These are phyloP conservation scores for Diplocarpon rosae DNA, from an alignment of 2,329 filamentous ascomycete species.

Conservation along the genomic window DNA sequence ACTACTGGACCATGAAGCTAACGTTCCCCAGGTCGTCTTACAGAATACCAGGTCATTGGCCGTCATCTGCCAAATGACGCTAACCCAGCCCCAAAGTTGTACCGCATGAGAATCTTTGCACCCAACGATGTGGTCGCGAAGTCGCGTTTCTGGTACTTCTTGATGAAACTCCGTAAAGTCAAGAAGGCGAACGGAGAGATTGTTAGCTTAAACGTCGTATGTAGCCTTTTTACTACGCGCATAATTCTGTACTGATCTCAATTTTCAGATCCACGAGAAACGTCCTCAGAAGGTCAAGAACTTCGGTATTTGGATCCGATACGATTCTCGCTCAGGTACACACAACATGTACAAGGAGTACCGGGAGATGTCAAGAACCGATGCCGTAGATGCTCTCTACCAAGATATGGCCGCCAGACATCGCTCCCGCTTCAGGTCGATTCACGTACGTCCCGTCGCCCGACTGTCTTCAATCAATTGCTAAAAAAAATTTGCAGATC, in stretches of 20 bases:
- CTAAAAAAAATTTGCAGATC: conserved; percentile 49
- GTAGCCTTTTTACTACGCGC: conserved; percentile 28
- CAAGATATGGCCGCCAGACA: conserved; percentile 99
- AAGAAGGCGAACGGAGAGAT: conserved; percentile 99
- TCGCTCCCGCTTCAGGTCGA: conserved; percentile 93
- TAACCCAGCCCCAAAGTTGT: conserved; percentile 95
- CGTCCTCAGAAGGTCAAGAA: conserved; percentile 99
- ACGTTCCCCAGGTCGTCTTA: conserved; percentile 73
- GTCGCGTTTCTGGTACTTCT: conserved; percentile 99
- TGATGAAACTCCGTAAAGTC: conserved; percentile 98
- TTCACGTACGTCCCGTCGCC: conserved; percentile 71
- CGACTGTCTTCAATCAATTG: not conserved
- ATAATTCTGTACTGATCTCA: conserved; percentile 12
- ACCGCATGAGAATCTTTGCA: conserved; percentile 99
- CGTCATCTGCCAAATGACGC: conserved; percentile 96
- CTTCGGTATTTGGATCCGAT: conserved; percentile 99
- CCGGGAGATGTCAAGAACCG: conserved; percentile 94
- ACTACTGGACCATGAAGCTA: conserved; percentile 7
- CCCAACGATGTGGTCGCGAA: conserved; percentile 97
- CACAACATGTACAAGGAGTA: conserved; percentile 99
- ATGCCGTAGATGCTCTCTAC: conserved; percentile 94
- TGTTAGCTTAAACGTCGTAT: conserved; percentile 89
- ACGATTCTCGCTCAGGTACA: conserved; percentile 98
- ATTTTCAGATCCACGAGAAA: conserved; percentile 84
- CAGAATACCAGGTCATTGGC: conserved; percentile 99